A percentile compares a stretch with the other conserved stretches of the same genome.
Conservation (phyloP, 2,329 filamentous ascomycete species). For the Coniochaeta sp. region DNA sequence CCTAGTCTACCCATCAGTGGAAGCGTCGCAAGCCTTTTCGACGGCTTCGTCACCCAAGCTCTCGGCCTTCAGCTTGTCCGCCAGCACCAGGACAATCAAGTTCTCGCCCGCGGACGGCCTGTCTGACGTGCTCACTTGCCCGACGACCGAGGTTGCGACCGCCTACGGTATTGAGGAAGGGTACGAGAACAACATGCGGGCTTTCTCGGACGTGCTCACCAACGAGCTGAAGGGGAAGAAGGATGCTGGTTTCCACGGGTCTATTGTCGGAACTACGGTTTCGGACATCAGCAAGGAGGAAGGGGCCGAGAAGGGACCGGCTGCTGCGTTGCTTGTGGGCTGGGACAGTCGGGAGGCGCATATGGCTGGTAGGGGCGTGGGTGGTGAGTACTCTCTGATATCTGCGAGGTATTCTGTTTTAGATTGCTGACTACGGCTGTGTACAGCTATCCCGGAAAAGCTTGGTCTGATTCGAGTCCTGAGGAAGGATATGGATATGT, state of each 20-base stretch:
- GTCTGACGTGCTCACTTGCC: background rate
- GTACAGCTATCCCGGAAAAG: background rate
- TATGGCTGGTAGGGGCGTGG: background rate
- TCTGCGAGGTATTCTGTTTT: background rate
- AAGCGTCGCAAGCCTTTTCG: slow-evolving; percentile 1
- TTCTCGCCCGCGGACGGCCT: background rate
- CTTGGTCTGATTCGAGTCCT: background rate
- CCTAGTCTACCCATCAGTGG: background rate
- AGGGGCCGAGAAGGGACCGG: background rate
- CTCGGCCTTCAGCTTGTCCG: slow-evolving; percentile 5
- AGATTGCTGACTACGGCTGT: background rate
- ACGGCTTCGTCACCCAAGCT: background rate
- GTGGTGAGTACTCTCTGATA: background rate
- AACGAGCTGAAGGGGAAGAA: slow-evolving; percentile 13
- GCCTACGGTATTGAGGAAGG: background rate
- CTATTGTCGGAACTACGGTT: background rate
- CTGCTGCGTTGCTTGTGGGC: background rate
- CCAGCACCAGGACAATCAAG: background rate
- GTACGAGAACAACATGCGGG: background rate
- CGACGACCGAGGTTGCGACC: background rate
- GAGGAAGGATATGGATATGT: slow-evolving; percentile 1
- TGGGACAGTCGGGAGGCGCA: background rate
- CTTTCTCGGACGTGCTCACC: background rate
- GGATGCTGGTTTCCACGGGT: slow-evolving; percentile 9
- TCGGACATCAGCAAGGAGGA: background rate